Base-by-base conservation (phyloP, 2,329 filamentous ascomycete genomes). In the Orbilia oligospora region DNA sequence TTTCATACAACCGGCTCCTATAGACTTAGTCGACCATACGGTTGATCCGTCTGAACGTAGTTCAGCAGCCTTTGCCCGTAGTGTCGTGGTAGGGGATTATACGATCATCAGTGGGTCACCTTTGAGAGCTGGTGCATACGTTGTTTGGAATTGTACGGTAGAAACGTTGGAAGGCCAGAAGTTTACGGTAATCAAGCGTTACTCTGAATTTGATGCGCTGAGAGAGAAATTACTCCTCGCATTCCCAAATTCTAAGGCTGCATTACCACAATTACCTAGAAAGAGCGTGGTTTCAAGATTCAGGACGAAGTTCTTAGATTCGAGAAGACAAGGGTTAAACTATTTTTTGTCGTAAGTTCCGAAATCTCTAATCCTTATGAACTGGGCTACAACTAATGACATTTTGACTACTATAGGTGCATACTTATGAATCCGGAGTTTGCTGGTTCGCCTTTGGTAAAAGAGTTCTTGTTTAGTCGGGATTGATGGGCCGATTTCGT, bases 361-460 rank as follows among this genome's bases (percentile, higher is more conserved):
- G 24, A 16, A 51, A 5, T 49, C 53, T 10, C 20, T 10, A 14
- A n/a, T 27, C 30, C 24, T 16, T 46, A 12, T 5, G 20, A 24
- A 41, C 4, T 48, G 8, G 18, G 33, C 55, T 48, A 20, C 12
- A 41, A 22, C 64, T 76, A 48, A 61, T 30, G 12, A 12, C 12
- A 5, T 30, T 44, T 48, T 49, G 14, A n/a, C 30, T 53, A 33
- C 14, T 36, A 8, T 83, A 97, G 93, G 83, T 97, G 94, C 85
- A 91, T 97, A 79, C 86, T 98, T 81, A 86, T 97, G 33, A 97
- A 97, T 84, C 95, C 95, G 0, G 94, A 97, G 84, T 97, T 97
- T 83, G 93, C 94, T 38, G 92, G 92, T 10, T 96, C 93, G n/a
- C 93, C 94, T 0, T 90, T 97, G 1, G 87, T 97, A 51, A 97